These are phyloP conservation scores for Omphalea diandra DNA, from an alignment of 441 rosid genomes.

Conservation along the genomic window DNA sequence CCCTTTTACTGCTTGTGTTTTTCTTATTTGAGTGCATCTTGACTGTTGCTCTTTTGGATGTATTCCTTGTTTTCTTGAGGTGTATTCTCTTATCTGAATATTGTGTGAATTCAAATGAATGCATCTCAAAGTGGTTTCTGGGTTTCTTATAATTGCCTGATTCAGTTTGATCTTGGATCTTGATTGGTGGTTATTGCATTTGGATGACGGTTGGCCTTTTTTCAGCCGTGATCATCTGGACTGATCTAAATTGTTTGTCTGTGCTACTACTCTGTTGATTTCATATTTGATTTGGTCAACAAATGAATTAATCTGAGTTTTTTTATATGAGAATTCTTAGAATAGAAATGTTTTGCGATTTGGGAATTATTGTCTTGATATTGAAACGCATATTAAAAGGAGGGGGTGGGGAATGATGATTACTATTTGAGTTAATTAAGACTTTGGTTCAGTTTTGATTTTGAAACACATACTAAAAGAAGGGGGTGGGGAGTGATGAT, in stretches of 20 bases:
- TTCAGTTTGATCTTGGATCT: conserved; percentile 15
- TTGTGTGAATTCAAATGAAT: conserved; percentile 4
- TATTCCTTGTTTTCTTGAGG: background rate
- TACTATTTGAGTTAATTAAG: background rate
- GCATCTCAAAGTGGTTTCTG: conserved; percentile 4
- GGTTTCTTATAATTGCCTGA: conserved; percentile 11
- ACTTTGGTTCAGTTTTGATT: background rate
- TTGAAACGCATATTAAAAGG: background rate
- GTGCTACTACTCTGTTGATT: background rate
- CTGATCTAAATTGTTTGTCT: background rate
- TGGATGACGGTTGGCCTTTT: background rate
- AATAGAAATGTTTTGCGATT: background rate
- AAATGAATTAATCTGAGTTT: background rate
- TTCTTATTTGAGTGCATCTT: background rate
- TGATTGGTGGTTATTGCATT: background rate
- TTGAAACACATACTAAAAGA: background rate
- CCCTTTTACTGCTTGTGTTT: background rate
- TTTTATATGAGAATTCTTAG: background rate
- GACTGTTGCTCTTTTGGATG: background rate
- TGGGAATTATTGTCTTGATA: background rate
- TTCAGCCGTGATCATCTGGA: background rate
- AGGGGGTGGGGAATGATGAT: background rate
- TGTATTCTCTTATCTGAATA: conserved; percentile 13
- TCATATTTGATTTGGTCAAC: conserved; percentile 13
- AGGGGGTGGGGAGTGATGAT: background rate